Percentiles rank a stretch among this genome's conserved stretches.
Conservation (phyloP, 306 rosid species). For the Sesbania bispinosa region DNA sequence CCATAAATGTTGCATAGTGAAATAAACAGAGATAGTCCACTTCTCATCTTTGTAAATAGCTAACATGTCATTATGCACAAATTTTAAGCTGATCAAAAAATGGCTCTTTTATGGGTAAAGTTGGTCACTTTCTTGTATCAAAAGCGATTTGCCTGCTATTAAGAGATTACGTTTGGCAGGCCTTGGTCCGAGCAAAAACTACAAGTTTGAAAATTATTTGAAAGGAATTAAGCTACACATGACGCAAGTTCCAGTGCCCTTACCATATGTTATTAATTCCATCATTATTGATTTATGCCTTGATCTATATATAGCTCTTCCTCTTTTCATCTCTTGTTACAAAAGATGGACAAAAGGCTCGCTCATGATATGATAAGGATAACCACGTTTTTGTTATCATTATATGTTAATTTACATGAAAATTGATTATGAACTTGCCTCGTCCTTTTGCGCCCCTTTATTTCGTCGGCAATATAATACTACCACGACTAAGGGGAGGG, state of each 20-base stretch:
- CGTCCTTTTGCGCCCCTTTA: not conserved
- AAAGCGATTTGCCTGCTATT: slow-evolving; percentile 28
- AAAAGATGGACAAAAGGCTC: not conserved
- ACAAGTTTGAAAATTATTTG: not conserved
- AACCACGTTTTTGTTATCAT: not conserved
- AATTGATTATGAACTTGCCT: not conserved
- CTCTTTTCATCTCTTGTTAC: not conserved
- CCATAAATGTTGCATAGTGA: slow-evolving; percentile 31
- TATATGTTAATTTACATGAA: not conserved
- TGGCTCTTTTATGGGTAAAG: slow-evolving; percentile 25
- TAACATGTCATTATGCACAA: slow-evolving; percentile 4
- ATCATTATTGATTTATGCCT: not conserved
- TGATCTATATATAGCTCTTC: not conserved
- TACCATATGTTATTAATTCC: not conserved
- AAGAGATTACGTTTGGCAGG: slow-evolving; percentile 18
- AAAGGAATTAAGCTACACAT: not conserved
- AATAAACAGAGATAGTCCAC: not conserved
- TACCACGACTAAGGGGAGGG: not conserved
- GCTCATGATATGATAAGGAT: slow-evolving; percentile 22
- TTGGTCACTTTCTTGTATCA: slow-evolving; percentile 21
- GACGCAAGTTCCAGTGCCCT: not conserved
- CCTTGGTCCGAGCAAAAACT: slow-evolving; percentile 8
- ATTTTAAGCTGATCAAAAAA: not conserved
- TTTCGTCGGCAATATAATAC: not conserved
- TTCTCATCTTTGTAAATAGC: slow-evolving; percentile 13